These are phyloP conservation scores for Floccularia luteovirens DNA, from an alignment of 768 basidiomycete species.

Conservation along the genomic window DNA sequence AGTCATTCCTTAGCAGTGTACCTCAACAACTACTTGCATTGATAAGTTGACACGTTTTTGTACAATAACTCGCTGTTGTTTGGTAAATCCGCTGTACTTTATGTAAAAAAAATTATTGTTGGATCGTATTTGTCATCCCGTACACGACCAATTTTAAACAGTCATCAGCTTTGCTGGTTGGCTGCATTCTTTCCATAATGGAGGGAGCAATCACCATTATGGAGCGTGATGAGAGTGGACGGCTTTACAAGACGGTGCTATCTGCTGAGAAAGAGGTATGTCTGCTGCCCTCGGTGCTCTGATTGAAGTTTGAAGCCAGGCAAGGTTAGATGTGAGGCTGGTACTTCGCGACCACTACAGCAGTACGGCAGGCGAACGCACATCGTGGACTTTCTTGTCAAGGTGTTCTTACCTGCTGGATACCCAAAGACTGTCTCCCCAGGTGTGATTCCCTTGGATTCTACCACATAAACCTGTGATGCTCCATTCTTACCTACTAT, in stretches of 20 bases:
- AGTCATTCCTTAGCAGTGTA: too few relatives aligned
- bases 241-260: constrained; percentile 6
- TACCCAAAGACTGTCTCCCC: constrained; percentile 56
- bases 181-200: too few relatives aligned
- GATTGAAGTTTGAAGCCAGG: not conserved
- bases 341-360: not conserved
- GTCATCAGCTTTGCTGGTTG: too few relatives aligned
- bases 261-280: constrained; percentile 8
- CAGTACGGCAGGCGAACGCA: not conserved
- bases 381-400: constrained; percentile 22
- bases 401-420: constrained; percentile 55
- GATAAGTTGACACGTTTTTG: too few relatives aligned
- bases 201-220: constrained; percentile 1
- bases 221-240: constrained; percentile 15
- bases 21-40: too few relatives aligned
- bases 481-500: not conserved
- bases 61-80: too few relatives aligned
- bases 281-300: not conserved
- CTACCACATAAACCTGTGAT: not conserved
- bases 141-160: too few relatives aligned
- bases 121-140: too few relatives aligned
- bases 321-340: not conserved
- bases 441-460: constrained; percentile 23
- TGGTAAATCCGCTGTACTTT: too few relatives aligned
- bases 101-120: too few relatives aligned